Base-by-base conservation (phyloP, 2,329 filamentous ascomycete species). In the Sarocladium strictum region DNA sequence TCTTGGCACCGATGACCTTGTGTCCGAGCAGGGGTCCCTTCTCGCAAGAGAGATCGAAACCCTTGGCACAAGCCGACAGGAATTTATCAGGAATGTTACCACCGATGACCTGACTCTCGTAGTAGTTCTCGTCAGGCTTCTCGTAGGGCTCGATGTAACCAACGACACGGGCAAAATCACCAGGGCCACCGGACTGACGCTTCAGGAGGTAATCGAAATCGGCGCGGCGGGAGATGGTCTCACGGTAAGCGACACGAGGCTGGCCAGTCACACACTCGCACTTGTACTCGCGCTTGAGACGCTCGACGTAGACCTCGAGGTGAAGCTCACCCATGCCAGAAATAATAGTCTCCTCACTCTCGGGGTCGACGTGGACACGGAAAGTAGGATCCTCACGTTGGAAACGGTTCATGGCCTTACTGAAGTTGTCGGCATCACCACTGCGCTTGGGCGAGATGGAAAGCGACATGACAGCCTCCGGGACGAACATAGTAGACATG, bases 381-480 rank as follows among this genome's bases (percentile, higher is more conserved):
- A 99, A 99, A 12, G 94, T 99, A 3, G 94, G 94, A 65, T 99
- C 94, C 74, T 99, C 94, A 59, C 94, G 88, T 74, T 97, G 93
- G 82, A 99, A 99, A 62, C 94, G 89, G 70, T 93, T 94, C 85
- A 99, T 97, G 62, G 94, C 94, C 76, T 99, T 99, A 67, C 87
- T 92, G 80, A 99, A 99, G 76, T 95, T 94, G 68, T 90, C 85
- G 56, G 87, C 85, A 65, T 99, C 93, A 69, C 90, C 94, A 68
- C 83, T 91, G 69, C 90, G 85, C 79, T 97, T 97, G 49, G 79
- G 94, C 72, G 90, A 91, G 78, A 99, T 97, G 21, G 92, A 97
- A 40, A 99, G 84, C 17, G 93, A 97, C 73, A 99, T 97, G 76
- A 99, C 94, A 27, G 94, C 90, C 68, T 99, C 94, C 9, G 94